Conservation (phyloP, 2,329 filamentous ascomycete genomes). For the Aspergillus floridensis region DNA sequence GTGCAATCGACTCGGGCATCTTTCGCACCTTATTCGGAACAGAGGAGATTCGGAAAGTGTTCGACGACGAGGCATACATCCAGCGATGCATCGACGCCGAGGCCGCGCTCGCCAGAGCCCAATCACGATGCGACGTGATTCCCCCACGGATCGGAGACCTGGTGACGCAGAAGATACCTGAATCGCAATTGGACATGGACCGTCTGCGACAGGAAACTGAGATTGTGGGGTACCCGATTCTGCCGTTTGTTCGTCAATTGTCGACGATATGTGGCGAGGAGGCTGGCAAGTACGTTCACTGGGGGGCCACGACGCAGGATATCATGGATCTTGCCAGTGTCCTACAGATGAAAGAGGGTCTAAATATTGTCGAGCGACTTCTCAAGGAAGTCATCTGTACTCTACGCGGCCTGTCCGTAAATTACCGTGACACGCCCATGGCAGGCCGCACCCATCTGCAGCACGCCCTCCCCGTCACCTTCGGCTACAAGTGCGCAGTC, state of each 20-base stretch:
- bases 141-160: constrained; percentile 37
- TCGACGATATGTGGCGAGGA: constrained; percentile 34
- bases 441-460: constrained; percentile 58
- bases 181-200: constrained; percentile 43
- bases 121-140: constrained; percentile 50
- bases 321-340: constrained; percentile 58
- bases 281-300: constrained; percentile 53
- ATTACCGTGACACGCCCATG: constrained; percentile 55
- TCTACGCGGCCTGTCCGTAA: constrained; percentile 43
- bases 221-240: constrained; percentile 52
- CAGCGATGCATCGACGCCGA: constrained; percentile 49
- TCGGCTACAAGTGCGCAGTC: constrained; percentile 58
- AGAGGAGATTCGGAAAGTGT: constrained; percentile 25
- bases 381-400: constrained; percentile 19
- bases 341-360: constrained; percentile 53
- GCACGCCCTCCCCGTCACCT: constrained; percentile 57
- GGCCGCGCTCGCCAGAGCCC: constrained; percentile 52
- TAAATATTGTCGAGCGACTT: constrained; percentile 49
- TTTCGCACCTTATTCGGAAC: constrained; percentile 15
- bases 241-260: constrained; percentile 52
- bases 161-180: constrained; percentile 37
- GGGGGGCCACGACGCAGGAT: constrained; percentile 60
- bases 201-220: constrained; percentile 47
- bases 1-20: constrained; percentile 16
- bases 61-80: constrained; percentile 52